phyloP scores from a whole-genome alignment of 306 rosid genomes.

The Vachellia pachyceras region DNA sequence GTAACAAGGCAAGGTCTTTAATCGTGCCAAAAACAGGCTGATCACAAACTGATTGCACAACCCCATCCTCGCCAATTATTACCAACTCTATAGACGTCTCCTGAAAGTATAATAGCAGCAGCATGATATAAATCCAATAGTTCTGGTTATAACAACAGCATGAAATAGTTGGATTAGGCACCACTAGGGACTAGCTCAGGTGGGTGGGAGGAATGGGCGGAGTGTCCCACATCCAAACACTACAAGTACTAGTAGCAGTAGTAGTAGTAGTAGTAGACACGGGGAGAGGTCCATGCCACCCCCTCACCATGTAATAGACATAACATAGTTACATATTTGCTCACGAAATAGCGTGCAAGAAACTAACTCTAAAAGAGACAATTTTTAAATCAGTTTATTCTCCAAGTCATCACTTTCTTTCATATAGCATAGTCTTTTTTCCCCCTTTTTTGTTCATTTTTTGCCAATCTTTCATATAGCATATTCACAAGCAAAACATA shows the following conservation, averaged over 20 bases:
- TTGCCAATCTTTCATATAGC: not conserved
- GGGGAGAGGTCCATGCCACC: not conserved
- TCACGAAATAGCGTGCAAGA: not conserved
- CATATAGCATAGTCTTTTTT: not conserved
- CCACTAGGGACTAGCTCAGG: not conserved
- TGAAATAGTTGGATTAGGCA: constrained; percentile 15
- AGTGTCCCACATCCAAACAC: not conserved
- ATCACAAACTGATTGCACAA: constrained; percentile 80
- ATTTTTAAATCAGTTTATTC: not conserved
- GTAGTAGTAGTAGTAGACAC: too few relatives aligned
- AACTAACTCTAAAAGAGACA: not conserved
- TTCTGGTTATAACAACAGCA: constrained; percentile 8
- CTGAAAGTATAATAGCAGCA: constrained; percentile 51
- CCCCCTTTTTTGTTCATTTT: too few relatives aligned
- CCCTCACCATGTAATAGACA: not conserved
- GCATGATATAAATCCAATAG: not conserved
- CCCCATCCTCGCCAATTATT: constrained; percentile 74
- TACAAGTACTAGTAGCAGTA: not conserved
- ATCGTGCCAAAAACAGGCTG: constrained; percentile 92
- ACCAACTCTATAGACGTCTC: constrained; percentile 95
- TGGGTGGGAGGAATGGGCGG: not conserved
- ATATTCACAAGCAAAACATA: constrained; percentile 6
- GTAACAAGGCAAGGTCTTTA: constrained; percentile 83
- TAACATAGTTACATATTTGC: not conserved
- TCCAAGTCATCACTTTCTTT: not conserved